phyloP scores from a whole-genome alignment of 177 flowering plant genomes.

The Viscum album region DNA sequence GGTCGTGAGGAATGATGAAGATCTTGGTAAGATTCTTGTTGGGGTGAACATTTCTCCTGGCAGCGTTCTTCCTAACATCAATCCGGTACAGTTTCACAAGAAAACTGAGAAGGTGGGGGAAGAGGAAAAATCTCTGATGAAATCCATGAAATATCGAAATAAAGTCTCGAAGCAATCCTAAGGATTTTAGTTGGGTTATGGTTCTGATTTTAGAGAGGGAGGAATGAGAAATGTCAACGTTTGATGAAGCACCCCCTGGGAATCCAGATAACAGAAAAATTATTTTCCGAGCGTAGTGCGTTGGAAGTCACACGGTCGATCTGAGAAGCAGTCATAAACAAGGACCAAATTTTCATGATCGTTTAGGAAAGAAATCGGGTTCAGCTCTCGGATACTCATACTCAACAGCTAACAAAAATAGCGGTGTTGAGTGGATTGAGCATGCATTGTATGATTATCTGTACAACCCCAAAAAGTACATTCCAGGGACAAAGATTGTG shows the following conservation, averaged over 20 bases:
- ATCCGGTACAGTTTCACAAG: too few species aligned
- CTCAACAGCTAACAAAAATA: constrained; percentile 71
- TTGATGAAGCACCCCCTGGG: constrained; percentile 64
- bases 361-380: constrained; percentile 70
- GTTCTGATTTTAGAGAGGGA: too few species aligned
- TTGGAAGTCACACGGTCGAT: constrained; percentile 83
- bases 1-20: too few species aligned
- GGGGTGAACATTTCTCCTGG: too few species aligned
- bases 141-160: too few species aligned
- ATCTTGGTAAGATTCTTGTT: too few species aligned
- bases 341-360: constrained; percentile 78
- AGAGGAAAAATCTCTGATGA: too few species aligned
- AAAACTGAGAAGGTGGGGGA: too few species aligned
- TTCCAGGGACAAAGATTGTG: constrained; percentile 6
- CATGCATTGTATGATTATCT: constrained; percentile 63
- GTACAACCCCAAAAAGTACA: constrained; percentile 63
- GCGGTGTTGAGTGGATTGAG: constrained; percentile 71
- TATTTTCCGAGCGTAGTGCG: constrained; percentile 87
- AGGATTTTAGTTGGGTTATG: too few species aligned
- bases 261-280: constrained; percentile 49
- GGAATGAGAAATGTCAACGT: constrained; percentile 43
- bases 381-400: constrained; percentile 75
- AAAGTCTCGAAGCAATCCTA: too few species aligned
- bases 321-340: constrained; percentile 89
- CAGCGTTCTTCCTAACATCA: too few species aligned